Evolutionary conservation across 331 rosid species (phyloP).

Genomic region (Acacia pycnantha): DNA sequence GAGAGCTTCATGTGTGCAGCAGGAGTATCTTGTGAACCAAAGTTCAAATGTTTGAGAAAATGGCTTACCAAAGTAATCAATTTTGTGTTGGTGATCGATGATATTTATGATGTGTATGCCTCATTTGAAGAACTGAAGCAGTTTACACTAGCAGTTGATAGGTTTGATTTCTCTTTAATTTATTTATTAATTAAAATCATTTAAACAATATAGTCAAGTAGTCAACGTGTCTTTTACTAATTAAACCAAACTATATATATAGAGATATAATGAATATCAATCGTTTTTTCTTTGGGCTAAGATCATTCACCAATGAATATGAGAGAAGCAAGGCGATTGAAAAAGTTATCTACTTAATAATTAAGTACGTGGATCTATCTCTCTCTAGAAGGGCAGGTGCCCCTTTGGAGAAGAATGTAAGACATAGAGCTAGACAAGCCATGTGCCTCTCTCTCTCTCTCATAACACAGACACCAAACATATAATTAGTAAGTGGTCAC

Average conservation of each 20-base stretch:
- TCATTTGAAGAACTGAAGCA: slow-evolving; percentile 50
- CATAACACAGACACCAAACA: background rate
- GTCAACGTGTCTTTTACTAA: background rate
- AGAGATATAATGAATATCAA: too few species aligned
- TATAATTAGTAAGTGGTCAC: too few species aligned
- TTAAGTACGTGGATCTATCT: background rate
- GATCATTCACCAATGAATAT: too few species aligned
- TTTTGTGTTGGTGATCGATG: slow-evolving; percentile 53
- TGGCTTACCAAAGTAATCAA: slow-evolving; percentile 60
- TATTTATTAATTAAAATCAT: too few species aligned
- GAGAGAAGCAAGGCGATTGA: background rate
- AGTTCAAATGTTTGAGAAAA: slow-evolving; percentile 42
- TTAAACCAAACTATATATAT: too few species aligned
- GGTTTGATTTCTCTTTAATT: slow-evolving; percentile 32
- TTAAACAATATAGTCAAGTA: too few species aligned
- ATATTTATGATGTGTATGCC: slow-evolving; percentile 68
- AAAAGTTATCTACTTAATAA: too few species aligned
- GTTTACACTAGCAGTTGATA: slow-evolving; percentile 52
- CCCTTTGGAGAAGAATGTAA: background rate
- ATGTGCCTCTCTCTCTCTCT: background rate
- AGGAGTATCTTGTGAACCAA: slow-evolving; percentile 47
- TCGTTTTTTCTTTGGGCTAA: too few species aligned
- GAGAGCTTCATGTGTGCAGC: slow-evolving; percentile 62
- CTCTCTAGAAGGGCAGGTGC: background rate
- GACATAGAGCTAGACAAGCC: background rate